Base-by-base conservation (phyloP, 2,329 filamentous ascomycete genomes). In the Lasiodiplodia sp. region DNA sequence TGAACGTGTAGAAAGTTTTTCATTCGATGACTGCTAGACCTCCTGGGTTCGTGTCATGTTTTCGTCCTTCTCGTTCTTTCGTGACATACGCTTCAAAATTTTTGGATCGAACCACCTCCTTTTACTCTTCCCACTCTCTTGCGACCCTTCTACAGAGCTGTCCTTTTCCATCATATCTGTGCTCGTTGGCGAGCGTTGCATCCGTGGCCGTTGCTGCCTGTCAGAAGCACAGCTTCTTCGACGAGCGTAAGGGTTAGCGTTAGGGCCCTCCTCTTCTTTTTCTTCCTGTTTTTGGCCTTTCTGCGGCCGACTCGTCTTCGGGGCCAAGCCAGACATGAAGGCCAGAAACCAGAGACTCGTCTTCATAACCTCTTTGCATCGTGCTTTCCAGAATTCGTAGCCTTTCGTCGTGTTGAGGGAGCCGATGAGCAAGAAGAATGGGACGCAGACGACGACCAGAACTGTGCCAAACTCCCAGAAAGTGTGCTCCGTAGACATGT, bases 391-490 rank as follows among this genome's bases (percentile, higher is more conserved):
- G 58, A 80, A 77, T 4, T 74, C 70, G 70, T 81, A 80, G 2
- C 80, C 80, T 38, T 75, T 75, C 14, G 77, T 78, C 0, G 81
- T 81, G 65, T 82, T 82, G 4, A 84, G 75, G 47, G 81, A 80
- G 57, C 81, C 80, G 66, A 84, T 80, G 18, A 84, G 78, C 4
- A 81, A 74, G 73, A 84, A 83, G 69, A 83, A 83, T 2, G 82
- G 82, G 1, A 84, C 69, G 68, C 82, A 84, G 18, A 84, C 80
- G 8, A 78, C 77, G 10, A 73, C 75, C 1, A 80, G 76, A 6
- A 82, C 81, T 18, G 83, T 74, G 18, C 77, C 81, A 68, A 84
- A 83, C 4, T 75, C 73, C 73, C 78, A 77, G 66, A 78, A 82
- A 5, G 72, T 16, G 6, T 72, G 77, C 2, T 78, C 71, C 1